phyloP scores from a whole-genome alignment of 306 rosid genomes.

The Bauhinia variegata region DNA sequence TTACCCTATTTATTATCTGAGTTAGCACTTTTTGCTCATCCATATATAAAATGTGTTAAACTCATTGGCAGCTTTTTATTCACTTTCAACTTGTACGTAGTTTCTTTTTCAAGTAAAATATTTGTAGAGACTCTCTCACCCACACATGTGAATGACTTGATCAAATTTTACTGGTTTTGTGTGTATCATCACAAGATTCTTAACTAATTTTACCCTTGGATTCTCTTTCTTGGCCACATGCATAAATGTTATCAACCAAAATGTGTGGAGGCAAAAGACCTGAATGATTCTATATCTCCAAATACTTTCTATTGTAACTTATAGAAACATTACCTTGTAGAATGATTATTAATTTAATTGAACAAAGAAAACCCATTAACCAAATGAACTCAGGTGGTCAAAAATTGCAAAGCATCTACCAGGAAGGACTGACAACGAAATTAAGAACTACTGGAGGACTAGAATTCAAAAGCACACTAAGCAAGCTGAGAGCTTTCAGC shows the following conservation, averaged over 20 bases:
- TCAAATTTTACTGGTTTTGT: slow-evolving; percentile 4
- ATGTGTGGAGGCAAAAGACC: too few relatives aligned
- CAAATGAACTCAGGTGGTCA: slow-evolving; percentile 83
- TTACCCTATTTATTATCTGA: slow-evolving; percentile 21
- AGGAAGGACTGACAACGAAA: slow-evolving; percentile 94
- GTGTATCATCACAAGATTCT: background rate
- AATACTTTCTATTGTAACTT: too few relatives aligned
- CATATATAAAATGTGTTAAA: slow-evolving; percentile 31
- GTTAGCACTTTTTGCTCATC: slow-evolving; percentile 31
- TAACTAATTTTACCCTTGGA: background rate
- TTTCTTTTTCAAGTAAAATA: slow-evolving; percentile 35
- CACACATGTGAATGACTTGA: slow-evolving; percentile 14
- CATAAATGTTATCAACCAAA: background rate
- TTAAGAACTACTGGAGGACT: slow-evolving; percentile 97
- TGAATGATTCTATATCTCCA: too few relatives aligned
- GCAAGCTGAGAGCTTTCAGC: slow-evolving; percentile 59
- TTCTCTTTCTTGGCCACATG: background rate
- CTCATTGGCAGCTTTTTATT: slow-evolving; percentile 33
- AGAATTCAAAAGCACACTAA: slow-evolving; percentile 93
- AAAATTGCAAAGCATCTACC: slow-evolving; percentile 95
- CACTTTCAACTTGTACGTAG: slow-evolving; percentile 17
- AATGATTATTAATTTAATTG: too few relatives aligned
- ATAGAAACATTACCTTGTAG: too few relatives aligned
- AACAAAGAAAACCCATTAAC: background rate
- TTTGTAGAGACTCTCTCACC: background rate